These are phyloP conservation scores for Drosera capensis DNA, from an alignment of 148 eudicot species.

Conservation along the genomic window DNA sequence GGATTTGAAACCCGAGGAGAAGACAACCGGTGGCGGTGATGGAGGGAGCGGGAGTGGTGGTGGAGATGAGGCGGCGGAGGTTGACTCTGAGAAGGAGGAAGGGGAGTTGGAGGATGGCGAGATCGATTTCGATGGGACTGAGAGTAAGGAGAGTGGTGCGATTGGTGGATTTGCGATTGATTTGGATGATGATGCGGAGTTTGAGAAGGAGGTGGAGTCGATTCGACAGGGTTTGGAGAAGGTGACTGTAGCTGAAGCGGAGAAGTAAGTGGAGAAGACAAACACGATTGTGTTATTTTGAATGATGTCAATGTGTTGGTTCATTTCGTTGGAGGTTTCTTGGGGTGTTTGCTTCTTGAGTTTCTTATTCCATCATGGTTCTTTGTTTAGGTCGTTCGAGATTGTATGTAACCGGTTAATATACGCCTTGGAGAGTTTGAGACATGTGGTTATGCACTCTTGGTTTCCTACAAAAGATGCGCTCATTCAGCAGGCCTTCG, in stretches of 20 bases:
- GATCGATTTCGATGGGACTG: not conserved
- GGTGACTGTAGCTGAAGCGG: not conserved
- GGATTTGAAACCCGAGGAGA: conserved; percentile 8
- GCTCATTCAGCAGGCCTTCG: conserved; percentile 38
- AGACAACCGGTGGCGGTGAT: not conserved
- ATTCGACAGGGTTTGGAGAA: conserved; percentile 21
- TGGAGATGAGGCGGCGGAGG: not conserved
- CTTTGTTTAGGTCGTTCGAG: conserved; percentile 38
- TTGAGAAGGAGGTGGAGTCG: conserved; percentile 26
- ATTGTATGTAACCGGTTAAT: conserved; percentile 37
- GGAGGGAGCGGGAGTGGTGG: not conserved
- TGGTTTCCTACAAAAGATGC: conserved; percentile 35
- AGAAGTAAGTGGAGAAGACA: not conserved
- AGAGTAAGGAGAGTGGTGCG: not conserved
- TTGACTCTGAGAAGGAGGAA: not conserved
- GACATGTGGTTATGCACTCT: conserved; percentile 28
- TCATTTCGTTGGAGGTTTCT: not conserved
- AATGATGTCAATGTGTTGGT: conserved; percentile 2
- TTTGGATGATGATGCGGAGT: conserved; percentile 9
- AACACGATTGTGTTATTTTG: not conserved
- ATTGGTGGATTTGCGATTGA: not conserved
- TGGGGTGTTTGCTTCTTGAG: not conserved
- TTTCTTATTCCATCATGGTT: not conserved
- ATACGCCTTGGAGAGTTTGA: conserved; percentile 31
- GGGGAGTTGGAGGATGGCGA: conserved; percentile 8